Conservation (phyloP, 257 asterid genomes). For the Solanum etuberosum region DNA sequence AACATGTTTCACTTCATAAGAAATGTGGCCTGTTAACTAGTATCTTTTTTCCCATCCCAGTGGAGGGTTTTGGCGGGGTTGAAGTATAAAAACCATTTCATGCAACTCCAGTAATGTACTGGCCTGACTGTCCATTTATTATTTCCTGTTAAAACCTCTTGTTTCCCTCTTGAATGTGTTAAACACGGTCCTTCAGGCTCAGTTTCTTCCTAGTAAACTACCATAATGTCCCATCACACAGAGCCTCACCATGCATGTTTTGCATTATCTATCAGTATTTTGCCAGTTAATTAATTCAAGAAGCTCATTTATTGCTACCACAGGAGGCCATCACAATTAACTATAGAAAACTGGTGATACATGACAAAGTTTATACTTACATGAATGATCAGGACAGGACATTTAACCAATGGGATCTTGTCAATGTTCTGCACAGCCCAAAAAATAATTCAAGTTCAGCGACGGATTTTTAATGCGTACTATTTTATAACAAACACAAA, state of each 20-base stretch:
- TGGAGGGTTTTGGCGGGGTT: not conserved
- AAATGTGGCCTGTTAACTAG: not conserved
- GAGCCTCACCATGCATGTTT: not conserved
- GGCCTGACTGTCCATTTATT: not conserved
- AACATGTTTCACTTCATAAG: not conserved
- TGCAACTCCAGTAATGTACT: not conserved
- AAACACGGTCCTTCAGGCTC: not conserved
- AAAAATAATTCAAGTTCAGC: constrained; percentile 5
- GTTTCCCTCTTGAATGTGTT: not conserved
- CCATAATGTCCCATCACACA: not conserved
- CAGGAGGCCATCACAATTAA: not conserved
- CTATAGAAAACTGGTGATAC: not conserved
- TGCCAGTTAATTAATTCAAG: not conserved
- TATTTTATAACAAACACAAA: not conserved
- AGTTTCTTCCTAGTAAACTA: not conserved
- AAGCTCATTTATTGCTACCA: not conserved
- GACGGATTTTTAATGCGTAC: not conserved
- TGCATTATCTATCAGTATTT: not conserved
- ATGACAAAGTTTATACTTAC: constrained; percentile 37
- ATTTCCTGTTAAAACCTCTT: not conserved
- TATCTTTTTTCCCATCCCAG: not conserved
- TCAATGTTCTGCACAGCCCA: constrained; percentile 69
- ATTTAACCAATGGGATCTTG: constrained; percentile 76
- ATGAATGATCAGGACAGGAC: constrained; percentile 82
- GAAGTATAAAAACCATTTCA: not conserved